A percentile compares a stretch with the other conserved stretches of the same genome.
Conservation (phyloP, 495 filamentous ascomycete species). For the Amorphotheca resinae region DNA sequence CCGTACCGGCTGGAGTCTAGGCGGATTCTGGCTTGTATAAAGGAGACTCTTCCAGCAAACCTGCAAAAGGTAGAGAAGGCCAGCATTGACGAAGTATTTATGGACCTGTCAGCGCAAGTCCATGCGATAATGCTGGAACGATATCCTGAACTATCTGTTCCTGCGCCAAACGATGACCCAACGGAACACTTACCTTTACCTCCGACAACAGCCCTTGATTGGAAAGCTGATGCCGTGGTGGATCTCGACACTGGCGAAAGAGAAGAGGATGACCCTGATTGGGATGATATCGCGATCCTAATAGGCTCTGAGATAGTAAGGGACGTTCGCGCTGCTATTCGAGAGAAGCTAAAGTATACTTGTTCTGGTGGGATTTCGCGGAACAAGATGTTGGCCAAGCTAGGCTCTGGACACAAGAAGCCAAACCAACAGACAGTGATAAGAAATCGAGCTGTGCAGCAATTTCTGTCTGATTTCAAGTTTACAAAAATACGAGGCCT, state of each 20-base stretch:
- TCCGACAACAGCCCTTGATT: conserved; percentile 63
- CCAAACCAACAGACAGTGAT: conserved; percentile 89
- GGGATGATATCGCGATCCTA: conserved; percentile 86
- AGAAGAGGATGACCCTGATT: conserved; percentile 77
- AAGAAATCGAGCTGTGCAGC: conserved; percentile 65
- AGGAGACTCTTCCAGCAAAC: conserved; percentile 49
- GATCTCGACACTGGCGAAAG: conserved; percentile 60
- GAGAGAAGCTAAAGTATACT: conserved; percentile 64
- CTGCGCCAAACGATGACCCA: conserved; percentile 56
- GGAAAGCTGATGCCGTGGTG: conserved; percentile 67
- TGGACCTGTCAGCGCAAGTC: conserved; percentile 77
- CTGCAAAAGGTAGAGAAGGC: conserved; percentile 80
- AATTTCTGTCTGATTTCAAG: conserved; percentile 75
- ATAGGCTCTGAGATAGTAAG: conserved; percentile 82
- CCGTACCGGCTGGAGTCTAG: conserved; percentile 80
- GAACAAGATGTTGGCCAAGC: conserved; percentile 93
- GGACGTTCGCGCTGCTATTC: conserved; percentile 54
- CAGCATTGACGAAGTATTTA: conserved; percentile 79
- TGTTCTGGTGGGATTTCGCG: conserved; percentile 78
- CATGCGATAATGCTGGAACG: conserved; percentile 61
- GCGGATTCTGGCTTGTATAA: conserved; percentile 71
- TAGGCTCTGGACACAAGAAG: conserved; percentile 83
- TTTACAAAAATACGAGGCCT: conserved; percentile 95
- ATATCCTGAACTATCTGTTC: conserved; percentile 59
- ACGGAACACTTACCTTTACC: conserved; percentile 60